Percentiles rank a stretch among this genome's conserved stretches.
These are phyloP conservation scores for Leucosporidium yakuticum DNA, from an alignment of 768 basidiomycete genomes.

Conservation along the genomic window DNA sequence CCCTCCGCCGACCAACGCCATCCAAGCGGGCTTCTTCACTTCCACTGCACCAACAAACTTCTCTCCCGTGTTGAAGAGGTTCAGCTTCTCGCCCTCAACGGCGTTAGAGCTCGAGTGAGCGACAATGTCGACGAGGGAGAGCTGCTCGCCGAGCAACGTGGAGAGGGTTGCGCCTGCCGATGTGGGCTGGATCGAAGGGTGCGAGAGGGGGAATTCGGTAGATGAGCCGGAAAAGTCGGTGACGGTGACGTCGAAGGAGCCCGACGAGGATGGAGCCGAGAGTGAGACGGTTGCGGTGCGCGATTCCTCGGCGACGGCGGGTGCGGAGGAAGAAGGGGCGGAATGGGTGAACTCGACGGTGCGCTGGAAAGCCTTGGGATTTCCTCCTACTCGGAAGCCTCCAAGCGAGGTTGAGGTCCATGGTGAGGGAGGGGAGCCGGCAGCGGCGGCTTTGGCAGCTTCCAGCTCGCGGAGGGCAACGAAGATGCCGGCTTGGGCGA, in stretches of 20 bases:
- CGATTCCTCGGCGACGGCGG: neutral
- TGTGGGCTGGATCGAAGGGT: neutral
- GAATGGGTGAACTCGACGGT: slow-evolving; percentile 18
- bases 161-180: neutral
- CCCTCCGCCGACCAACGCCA: slow-evolving; percentile 13
- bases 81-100: slow-evolving; percentile 8
- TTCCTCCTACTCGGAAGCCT: slow-evolving; percentile 72
- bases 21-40: slow-evolving; percentile 34
- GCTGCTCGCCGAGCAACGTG: neutral
- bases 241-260: slow-evolving; percentile 13
- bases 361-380: slow-evolving; percentile 35
- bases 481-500: slow-evolving; percentile 76
- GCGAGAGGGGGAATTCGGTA: neutral
- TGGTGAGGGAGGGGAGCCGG: slow-evolving; percentile 36
- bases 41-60: slow-evolving; percentile 14
- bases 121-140: slow-evolving; percentile 23
- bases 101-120: neutral
- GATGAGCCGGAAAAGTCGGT: neutral
- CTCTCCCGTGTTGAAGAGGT: slow-evolving; percentile 25
- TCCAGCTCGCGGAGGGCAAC: slow-evolving; percentile 61
- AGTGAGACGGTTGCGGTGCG: neutral
- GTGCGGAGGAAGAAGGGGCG: too few relatives aligned
- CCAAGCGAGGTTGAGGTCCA: slow-evolving; percentile 67
- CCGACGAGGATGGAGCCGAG: neutral
- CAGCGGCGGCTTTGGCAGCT: slow-evolving; percentile 10